These are phyloP conservation scores for Tricholoma hemisulphureum DNA, from an alignment of 768 basidiomycete species.

Conservation along the genomic window DNA sequence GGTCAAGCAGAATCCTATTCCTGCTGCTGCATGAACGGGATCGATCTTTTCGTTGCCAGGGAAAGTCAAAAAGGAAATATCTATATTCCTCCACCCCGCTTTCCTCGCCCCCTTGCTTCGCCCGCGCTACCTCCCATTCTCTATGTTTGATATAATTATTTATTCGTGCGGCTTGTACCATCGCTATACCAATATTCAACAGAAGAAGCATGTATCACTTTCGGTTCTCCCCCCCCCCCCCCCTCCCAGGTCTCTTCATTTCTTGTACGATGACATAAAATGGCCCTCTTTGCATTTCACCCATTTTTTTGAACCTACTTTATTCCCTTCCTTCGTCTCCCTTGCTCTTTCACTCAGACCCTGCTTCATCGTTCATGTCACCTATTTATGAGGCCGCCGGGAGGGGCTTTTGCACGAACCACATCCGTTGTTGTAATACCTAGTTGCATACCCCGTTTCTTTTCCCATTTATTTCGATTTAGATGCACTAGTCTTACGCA, in stretches of 20 bases:
- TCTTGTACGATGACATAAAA: not conserved
- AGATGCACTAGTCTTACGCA: not conserved
- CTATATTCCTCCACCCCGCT: not conserved
- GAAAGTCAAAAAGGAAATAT: not conserved
- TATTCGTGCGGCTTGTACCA: constrained; percentile 14
- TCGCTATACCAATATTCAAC: constrained; percentile 3
- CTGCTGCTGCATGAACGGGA: not conserved
- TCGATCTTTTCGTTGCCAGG: not conserved
- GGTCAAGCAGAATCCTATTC: not conserved
- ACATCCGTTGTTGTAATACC: not conserved
- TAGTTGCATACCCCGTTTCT: not conserved
- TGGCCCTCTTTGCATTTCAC: not conserved
- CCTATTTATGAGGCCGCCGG: not conserved
- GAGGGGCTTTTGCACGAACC: not conserved
- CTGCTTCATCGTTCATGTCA: not conserved
- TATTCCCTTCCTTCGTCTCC: constrained; percentile 6
- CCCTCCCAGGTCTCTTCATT: not conserved
- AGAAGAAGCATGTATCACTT: not conserved
- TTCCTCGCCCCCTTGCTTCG: constrained; percentile 11
- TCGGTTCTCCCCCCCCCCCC: not conserved
- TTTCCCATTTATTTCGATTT: not conserved
- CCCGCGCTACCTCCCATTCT: constrained; percentile 19
- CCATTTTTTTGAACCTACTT: constrained; percentile 8
- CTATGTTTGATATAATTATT: constrained; percentile 17
- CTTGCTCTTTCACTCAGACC: constrained; percentile 6